Conservation (phyloP, 208 protist species). For the Trypanosoma conorhini region DNA sequence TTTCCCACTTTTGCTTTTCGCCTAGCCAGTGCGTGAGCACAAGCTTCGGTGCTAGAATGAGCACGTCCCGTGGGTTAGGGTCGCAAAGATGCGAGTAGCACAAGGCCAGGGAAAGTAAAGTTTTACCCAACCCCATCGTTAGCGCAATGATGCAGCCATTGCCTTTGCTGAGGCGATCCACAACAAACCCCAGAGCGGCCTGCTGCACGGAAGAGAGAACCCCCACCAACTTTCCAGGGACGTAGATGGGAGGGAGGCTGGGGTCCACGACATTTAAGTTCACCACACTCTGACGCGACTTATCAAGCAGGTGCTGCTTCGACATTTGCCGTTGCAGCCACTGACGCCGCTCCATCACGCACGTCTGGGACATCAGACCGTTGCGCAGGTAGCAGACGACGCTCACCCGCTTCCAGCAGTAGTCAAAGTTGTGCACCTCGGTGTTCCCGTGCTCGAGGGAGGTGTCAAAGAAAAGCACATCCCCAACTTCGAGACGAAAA, state of each 20-base stretch:
- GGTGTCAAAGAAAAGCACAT: constrained; percentile 92
- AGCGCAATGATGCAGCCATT: constrained; percentile 84
- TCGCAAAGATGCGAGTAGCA: constrained; percentile 72
- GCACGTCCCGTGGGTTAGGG: constrained; percentile 46
- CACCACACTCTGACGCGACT: constrained; percentile 35
- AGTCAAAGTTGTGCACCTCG: constrained; percentile 50
- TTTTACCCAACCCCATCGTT: constrained; percentile 93
- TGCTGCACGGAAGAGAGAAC: constrained; percentile 71
- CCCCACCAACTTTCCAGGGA: constrained; percentile 47
- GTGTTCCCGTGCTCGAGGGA: constrained; percentile 91
- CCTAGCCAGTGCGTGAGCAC: constrained; percentile 78
- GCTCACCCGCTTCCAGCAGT: constrained; percentile 65
- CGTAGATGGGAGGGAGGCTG: constrained; percentile 56
- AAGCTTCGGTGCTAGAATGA: constrained; percentile 83
- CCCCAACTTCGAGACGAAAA: constrained; percentile 73
- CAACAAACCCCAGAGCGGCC: constrained; percentile 72
- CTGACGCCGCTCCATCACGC: constrained; percentile 73
- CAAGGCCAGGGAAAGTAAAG: constrained; percentile 75
- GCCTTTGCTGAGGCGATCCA: constrained; percentile 47
- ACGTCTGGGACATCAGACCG: constrained; percentile 73
- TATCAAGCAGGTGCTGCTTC: constrained; percentile 25
- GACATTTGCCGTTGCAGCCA: constrained; percentile 51
- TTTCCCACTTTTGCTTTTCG: constrained; percentile 73
- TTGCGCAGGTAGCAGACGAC: constrained; percentile 89
- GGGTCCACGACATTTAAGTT: constrained; percentile 70